Evolutionary conservation across 2,329 filamentous ascomycete species (phyloP).

Genomic region (Ilyonectria mors-panacis): DNA sequence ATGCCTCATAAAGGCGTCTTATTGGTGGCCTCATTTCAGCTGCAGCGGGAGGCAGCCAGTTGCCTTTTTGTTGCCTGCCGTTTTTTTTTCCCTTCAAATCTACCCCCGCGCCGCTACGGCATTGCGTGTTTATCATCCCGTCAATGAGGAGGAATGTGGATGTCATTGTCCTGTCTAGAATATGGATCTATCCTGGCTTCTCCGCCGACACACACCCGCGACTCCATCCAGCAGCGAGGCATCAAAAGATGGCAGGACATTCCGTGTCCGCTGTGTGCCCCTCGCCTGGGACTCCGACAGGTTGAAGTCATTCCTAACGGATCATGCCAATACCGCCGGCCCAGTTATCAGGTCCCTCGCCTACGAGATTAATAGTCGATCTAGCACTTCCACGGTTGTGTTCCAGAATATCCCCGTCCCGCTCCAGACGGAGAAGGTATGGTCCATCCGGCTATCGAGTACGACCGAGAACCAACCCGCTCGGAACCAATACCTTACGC

Average conservation of each 20-base stretch:
- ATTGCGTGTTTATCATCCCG: too few relatives aligned
- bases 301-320: slow-evolving; percentile 4
- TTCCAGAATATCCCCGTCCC: slow-evolving; percentile 10
- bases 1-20: too few relatives aligned
- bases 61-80: too few relatives aligned
- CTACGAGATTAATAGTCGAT: slow-evolving; percentile 10
- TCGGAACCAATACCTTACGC: slow-evolving; percentile 1
- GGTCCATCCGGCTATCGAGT: neutral
- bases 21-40: too few relatives aligned
- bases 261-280: slow-evolving; percentile 21
- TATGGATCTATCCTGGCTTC: neutral
- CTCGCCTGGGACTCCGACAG: slow-evolving; percentile 7
- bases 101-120: too few relatives aligned
- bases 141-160: too few relatives aligned
- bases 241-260: neutral
- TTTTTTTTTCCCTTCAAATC: too few relatives aligned
- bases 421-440: neutral
- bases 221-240: neutral
- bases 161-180: too few relatives aligned
- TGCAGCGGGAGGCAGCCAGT: too few relatives aligned
- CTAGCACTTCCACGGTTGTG: slow-evolving; percentile 13
- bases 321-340: neutral
- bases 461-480: neutral
- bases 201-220: neutral
- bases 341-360: slow-evolving; percentile 16